Conservation (phyloP, 371 early-diverging fungal species). For the Basidiobolus meristosporus region DNA sequence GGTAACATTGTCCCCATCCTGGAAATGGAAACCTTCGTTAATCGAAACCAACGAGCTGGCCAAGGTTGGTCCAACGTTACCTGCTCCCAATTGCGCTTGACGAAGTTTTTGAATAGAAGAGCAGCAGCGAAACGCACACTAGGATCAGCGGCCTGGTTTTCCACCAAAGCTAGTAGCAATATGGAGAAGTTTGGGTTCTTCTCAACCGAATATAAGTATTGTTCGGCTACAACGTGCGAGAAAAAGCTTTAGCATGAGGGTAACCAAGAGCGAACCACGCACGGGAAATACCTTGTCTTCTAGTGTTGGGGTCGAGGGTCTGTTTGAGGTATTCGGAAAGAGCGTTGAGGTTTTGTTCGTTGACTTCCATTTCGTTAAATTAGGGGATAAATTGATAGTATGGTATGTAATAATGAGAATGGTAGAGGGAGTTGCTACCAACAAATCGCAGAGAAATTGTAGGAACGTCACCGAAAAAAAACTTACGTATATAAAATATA, state of each 20-base stretch:
- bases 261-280: background rate
- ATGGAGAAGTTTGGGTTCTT: slow-evolving; percentile 51
- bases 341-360: slow-evolving; percentile 30
- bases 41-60: background rate
- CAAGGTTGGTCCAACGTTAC: slow-evolving; percentile 13
- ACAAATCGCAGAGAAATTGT: too few species aligned
- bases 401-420: too few species aligned
- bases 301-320: slow-evolving; percentile 51
- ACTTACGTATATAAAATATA: too few species aligned
- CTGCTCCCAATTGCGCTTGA: slow-evolving; percentile 70
- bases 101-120: slow-evolving; percentile 86
- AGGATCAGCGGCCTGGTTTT: slow-evolving; percentile 22
- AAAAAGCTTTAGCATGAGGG: background rate
- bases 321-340: slow-evolving; percentile 51
- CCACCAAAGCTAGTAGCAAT: slow-evolving; percentile 46
- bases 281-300: slow-evolving; percentile 42
- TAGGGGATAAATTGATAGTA: too few species aligned
- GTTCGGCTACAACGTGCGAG: slow-evolving; percentile 24
- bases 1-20: slow-evolving; percentile 21
- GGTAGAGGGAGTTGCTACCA: too few species aligned
- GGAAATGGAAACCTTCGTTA: slow-evolving; percentile 3
- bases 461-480: too few species aligned
- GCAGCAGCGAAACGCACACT: slow-evolving; percentile 64
- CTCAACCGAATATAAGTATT: slow-evolving; percentile 33
- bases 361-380: slow-evolving; percentile 11